Conservation (phyloP, 2,329 filamentous ascomycete genomes). For the Periconia sp. region DNA sequence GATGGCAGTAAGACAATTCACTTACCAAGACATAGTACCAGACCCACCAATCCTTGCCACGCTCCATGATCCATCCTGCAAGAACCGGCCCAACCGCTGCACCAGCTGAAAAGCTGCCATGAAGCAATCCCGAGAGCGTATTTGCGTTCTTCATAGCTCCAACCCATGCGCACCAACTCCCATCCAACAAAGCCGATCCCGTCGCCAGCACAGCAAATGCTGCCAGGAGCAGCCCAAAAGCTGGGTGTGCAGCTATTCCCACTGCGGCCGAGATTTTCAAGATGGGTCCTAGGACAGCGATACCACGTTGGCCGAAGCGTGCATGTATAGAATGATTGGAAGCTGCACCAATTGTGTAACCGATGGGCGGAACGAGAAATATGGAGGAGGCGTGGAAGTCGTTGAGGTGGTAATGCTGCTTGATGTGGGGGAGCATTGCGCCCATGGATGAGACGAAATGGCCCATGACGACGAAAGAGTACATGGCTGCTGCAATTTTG, state of each 20-base stretch:
- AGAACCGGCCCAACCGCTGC: constrained; percentile 48
- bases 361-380: constrained; percentile 52
- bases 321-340: constrained; percentile 49
- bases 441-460: constrained; percentile 36
- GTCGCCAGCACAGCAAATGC: constrained; percentile 42
- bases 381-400: constrained; percentile 54
- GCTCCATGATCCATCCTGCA: constrained; percentile 36
- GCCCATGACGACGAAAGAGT: constrained; percentile 64
- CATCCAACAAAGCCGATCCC: constrained; percentile 52
- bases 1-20: neutral
- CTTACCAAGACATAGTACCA: constrained; percentile 51
- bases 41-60: constrained; percentile 40
- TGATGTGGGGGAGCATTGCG: constrained; percentile 46
- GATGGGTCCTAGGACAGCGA: constrained; percentile 49
- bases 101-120: constrained; percentile 49
- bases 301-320: constrained; percentile 50
- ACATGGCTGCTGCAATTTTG: constrained; percentile 61
- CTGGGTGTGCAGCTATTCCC: constrained; percentile 33
- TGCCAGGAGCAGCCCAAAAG: constrained; percentile 41
- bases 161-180: constrained; percentile 55
- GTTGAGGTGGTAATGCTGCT: constrained; percentile 48
- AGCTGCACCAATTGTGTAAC: constrained; percentile 53
- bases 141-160: constrained; percentile 50
- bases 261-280: constrained; percentile 44
- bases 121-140: constrained; percentile 48